Base-by-base conservation (phyloP, 805 yeast genomes). In the Diddensiella caesifluorescens region DNA sequence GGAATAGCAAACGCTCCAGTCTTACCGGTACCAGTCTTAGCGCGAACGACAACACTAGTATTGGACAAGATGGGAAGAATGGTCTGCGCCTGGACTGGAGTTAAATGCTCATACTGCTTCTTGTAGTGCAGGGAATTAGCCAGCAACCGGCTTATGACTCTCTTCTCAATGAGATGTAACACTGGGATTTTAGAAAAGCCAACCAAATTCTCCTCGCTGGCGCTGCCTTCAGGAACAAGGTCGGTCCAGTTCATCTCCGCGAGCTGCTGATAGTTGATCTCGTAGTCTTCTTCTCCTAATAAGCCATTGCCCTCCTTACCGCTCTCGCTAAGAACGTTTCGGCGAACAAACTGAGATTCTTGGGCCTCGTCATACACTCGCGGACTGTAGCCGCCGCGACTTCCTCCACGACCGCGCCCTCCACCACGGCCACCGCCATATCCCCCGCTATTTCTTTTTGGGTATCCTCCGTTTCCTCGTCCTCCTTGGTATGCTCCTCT, bases 11-110 rank as follows among this genome's bases (percentile, higher is more conserved):
- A 88, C 0, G 96, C 94, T 48, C 84, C 77, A 0, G 97, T 88
- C 61, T 88, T 88, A 56, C 97, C 97, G 2, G 97, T 88, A 60
- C 97, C 97, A 3, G 97, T 88, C 61, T 86, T 86, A 21, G 97
- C 96, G 55, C 95, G 73, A 28, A 87, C 88, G 18, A 88, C 86
- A 32, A 86, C 69, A 50, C 90, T 89, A 23, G 67, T 64, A 13
- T 69, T 60, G 25, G 94, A 64, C 59, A 90, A 95, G 50, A 92
- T 85, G 0, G 97, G 94, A 0, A 63, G 44, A 36, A 62, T 19
- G 1, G 65, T 60, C 44, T 57, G 61, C 16, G 66, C 67, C 46
- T 63, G 67, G 3, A 62, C 67, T 9, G 64, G 61, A 10, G 66
- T 60, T 42, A 62, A 47, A 35, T 53, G 46, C 27, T 52, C 51